Evolutionary conservation across 2,329 filamentous ascomycete genomes (phyloP).

Genomic region (Colletotrichum sp.): DNA sequence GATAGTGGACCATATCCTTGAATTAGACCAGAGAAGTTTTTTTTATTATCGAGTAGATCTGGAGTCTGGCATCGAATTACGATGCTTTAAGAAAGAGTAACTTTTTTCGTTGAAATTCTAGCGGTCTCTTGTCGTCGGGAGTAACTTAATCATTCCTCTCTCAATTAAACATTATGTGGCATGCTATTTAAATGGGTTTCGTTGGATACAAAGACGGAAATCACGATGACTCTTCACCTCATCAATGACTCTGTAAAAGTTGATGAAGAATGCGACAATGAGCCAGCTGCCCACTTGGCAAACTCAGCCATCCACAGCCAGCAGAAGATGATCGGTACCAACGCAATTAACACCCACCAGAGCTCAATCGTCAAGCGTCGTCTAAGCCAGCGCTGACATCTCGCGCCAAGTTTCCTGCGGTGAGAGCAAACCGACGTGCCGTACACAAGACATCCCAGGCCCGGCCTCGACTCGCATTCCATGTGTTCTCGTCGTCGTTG

Average conservation of each 20-base stretch:
- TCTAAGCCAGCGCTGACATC: constrained; percentile 48
- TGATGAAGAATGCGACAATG: not conserved
- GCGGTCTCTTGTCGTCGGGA: no score
- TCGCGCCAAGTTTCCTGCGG: constrained; percentile 48
- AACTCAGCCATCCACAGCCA: constrained; percentile 38
- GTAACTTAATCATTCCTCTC: no score
- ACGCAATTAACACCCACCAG: constrained; percentile 53
- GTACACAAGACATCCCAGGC: constrained; percentile 60
- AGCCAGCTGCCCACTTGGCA: not conserved
- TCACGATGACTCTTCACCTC: fast-evolving
- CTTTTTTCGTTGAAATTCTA: no score
- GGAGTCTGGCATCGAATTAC: no score
- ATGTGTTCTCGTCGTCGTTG: constrained; percentile 62
- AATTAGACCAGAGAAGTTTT: fast-evolving
- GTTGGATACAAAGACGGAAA: not conserved
- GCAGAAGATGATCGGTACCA: constrained; percentile 43
- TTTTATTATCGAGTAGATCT: fast-evolving
- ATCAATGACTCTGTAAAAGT: not conserved
- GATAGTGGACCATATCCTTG: fast-evolving
- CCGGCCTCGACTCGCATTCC: constrained; percentile 64
- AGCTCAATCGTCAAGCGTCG: constrained; percentile 49
- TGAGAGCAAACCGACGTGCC: constrained; percentile 54
- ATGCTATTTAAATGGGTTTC: not conserved
- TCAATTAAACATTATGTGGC: not conserved
- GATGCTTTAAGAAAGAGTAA: no score